These are phyloP conservation scores for Dendrocalamus sinicus DNA, from an alignment of 176 grass and related monocot genomes.

Conservation along the genomic window DNA sequence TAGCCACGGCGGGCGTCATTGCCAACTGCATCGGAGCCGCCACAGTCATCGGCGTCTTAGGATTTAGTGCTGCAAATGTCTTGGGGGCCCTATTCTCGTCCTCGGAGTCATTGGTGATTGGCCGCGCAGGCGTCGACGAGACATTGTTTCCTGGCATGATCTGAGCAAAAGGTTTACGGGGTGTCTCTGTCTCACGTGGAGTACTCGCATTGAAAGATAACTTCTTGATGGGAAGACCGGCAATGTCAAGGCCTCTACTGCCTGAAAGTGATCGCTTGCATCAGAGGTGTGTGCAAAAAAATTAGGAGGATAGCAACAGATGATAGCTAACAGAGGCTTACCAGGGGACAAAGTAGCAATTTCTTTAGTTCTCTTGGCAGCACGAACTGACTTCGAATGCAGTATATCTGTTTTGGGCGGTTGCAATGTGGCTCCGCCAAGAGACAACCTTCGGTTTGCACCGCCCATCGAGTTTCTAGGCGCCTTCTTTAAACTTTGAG, in stretches of 20 bases:
- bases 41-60: conserved; percentile 55
- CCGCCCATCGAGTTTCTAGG: conserved; percentile 57
- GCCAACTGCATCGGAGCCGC: conserved; percentile 66
- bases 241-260: conserved; percentile 52
- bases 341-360: conserved; percentile 65
- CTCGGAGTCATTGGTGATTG: conserved; percentile 22
- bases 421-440: conserved; percentile 71
- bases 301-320: not conserved
- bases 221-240: conserved; percentile 54
- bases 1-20: conserved; percentile 50
- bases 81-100: conserved; percentile 63
- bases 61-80: conserved; percentile 33
- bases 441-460: conserved; percentile 61
- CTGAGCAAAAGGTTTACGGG: conserved; percentile 77
- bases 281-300: conserved; percentile 18
- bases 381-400: conserved; percentile 55
- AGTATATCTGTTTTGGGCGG: conserved; percentile 55
- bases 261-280: conserved; percentile 41
- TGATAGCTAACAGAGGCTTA: conserved; percentile 38
- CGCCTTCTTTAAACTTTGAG: conserved; percentile 69
- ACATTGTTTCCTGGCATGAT: conserved; percentile 50
- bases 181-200: conserved; percentile 52
- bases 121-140: conserved; percentile 41
- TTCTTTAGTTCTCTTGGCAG: conserved; percentile 67
- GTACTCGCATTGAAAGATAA: conserved; percentile 58